These are phyloP conservation scores for Opeltia flavorubescens DNA, from an alignment of 495 filamentous ascomycete genomes.

Conservation along the genomic window DNA sequence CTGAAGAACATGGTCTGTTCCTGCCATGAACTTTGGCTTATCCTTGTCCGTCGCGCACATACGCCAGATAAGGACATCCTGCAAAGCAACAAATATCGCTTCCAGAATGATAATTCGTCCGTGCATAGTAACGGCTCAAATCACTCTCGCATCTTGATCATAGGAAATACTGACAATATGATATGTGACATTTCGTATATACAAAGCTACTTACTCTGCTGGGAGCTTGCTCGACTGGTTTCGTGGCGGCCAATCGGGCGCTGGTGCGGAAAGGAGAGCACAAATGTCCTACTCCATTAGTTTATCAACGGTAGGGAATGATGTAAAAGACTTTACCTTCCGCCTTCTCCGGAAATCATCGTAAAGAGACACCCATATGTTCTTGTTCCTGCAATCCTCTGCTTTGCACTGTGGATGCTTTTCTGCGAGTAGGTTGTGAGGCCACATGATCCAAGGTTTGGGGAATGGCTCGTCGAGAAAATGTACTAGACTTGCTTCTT, in stretches of 20 bases:
- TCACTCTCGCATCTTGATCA: no score
- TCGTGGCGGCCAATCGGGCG: slow-evolving; percentile 25
- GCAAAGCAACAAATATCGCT: no score
- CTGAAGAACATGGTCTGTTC: no score
- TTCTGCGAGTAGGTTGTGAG: slow-evolving; percentile 35
- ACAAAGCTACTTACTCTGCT: no score
- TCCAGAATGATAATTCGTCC: no score
- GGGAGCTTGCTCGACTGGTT: no score
- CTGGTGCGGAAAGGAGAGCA: slow-evolving; percentile 33
- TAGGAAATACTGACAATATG: no score
- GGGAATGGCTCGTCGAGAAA: slow-evolving; percentile 73
- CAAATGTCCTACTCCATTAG: slow-evolving; percentile 27
- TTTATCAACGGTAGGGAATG: background rate
- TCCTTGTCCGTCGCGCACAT: no score
- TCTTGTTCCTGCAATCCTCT: slow-evolving; percentile 46
- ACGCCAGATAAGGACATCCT: no score
- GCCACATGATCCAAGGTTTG: slow-evolving; percentile 54
- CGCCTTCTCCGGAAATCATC: slow-evolving; percentile 48
- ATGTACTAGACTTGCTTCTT: slow-evolving; percentile 63
- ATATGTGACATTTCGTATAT: no score
- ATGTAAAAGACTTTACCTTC: slow-evolving; percentile 31
- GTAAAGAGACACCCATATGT: slow-evolving; percentile 60
- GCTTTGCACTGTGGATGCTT: slow-evolving; percentile 46
- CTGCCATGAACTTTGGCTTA: no score
- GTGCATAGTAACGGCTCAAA: no score